Evolutionary conservation across 202 grass and related monocot genomes (phyloP).

Genomic region (Brachypodium distachyon): DNA sequence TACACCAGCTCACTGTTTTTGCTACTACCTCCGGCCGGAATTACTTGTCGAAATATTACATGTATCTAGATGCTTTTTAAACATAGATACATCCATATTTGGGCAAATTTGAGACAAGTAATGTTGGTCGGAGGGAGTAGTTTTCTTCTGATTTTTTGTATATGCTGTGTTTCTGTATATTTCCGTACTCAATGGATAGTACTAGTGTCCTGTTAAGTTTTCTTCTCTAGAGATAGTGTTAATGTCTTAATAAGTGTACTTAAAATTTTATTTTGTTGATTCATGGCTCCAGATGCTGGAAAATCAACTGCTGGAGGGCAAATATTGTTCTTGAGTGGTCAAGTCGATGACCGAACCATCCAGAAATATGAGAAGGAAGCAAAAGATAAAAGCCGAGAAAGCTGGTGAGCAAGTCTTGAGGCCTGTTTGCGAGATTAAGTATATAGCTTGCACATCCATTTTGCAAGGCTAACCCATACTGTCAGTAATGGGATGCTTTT

Average conservation of each 20-base stretch:
- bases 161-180: not conserved
- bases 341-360: constrained; percentile 94
- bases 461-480: not conserved
- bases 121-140: no score
- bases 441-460: no score
- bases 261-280: not conserved
- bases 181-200: not conserved
- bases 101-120: no score
- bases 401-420: constrained; percentile 43
- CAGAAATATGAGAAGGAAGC: constrained; percentile 99
- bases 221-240: not conserved
- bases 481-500: no score
- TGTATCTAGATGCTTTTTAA: no score
- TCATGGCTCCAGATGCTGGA: constrained; percentile 63
- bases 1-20: not conserved
- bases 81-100: no score
- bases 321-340: constrained; percentile 96
- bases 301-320: constrained; percentile 92
- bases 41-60: no score
- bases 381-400: constrained; percentile 98
- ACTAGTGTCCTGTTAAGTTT: not conserved
- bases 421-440: not conserved
- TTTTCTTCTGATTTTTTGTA: no score
- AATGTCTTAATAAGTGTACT: not conserved
- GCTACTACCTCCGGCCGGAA: no score